Evolutionary conservation across 2,329 filamentous ascomycete species (phyloP).

Genomic region (Pseudofabraea citricarpa): DNA sequence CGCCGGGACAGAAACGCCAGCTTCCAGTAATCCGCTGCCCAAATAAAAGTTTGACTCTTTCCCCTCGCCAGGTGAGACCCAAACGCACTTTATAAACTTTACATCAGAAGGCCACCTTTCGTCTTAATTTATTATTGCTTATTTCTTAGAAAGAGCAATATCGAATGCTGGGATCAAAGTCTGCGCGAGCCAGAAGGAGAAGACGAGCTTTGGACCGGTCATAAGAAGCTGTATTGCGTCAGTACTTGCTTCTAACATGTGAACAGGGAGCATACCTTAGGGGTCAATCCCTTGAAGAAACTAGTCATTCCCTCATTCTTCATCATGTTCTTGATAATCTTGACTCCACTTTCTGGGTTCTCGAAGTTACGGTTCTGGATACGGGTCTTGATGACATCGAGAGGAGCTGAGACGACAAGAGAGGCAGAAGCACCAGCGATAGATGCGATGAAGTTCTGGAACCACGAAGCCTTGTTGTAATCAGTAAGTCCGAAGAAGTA

Average conservation of each 20-base stretch:
- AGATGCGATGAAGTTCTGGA: conserved; percentile 95
- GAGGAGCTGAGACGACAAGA: conserved; percentile 89
- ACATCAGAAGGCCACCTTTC: too few relatives aligned
- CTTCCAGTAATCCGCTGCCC: too few relatives aligned
- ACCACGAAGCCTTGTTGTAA: conserved; percentile 93
- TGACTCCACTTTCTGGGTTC: conserved; percentile 90
- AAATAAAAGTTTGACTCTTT: too few relatives aligned
- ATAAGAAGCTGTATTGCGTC: conserved; percentile 68
- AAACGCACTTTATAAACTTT: too few relatives aligned
- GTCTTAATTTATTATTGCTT: conserved; percentile 3
- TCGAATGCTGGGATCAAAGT: conserved; percentile 93
- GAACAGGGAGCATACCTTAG: conserved; percentile 56
- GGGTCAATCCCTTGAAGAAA: conserved; percentile 97
- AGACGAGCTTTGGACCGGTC: conserved; percentile 98
- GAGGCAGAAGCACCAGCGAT: conserved; percentile 93
- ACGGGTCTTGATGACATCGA: conserved; percentile 97
- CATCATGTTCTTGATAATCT: conserved; percentile 88
- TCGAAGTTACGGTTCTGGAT: conserved; percentile 99
- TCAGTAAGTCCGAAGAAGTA: conserved; percentile 85
- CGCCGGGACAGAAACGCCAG: too few relatives aligned
- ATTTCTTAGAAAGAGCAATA: conserved; percentile 36
- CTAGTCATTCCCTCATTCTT: conserved; percentile 78
- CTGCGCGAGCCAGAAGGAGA: conserved; percentile 99
- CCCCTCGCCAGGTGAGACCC: too few relatives aligned
- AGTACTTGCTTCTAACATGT: conserved; percentile 1